A percentile compares a stretch with the other conserved stretches of the same genome.
Conservation (phyloP, 2,329 filamentous ascomycete genomes). For the Xylariaceae sp. region DNA sequence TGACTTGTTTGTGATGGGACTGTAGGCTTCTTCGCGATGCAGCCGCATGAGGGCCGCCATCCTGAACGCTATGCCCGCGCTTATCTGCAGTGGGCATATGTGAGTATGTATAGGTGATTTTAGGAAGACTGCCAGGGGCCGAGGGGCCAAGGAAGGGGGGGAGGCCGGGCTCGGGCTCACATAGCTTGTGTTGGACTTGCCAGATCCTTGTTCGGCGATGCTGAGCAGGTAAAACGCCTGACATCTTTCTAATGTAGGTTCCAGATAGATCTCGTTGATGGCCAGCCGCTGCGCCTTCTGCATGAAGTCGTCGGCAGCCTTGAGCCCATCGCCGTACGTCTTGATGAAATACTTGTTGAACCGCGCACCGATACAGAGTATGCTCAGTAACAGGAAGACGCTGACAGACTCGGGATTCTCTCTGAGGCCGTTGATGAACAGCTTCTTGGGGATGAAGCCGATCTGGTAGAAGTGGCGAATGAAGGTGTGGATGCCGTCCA, state of each 20-base stretch:
- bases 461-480: slow-evolving; percentile 54
- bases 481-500: slow-evolving; percentile 49
- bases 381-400: slow-evolving; percentile 49
- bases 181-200: slow-evolving; percentile 47
- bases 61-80: slow-evolving; percentile 50
- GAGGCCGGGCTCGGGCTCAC: too few relatives aligned
- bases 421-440: slow-evolving; percentile 43
- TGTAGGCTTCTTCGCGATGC: slow-evolving; percentile 51
- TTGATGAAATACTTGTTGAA: slow-evolving; percentile 44
- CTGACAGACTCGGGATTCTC: slow-evolving; percentile 44
- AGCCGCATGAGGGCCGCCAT: slow-evolving; percentile 52
- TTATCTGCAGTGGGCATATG: slow-evolving; percentile 39
- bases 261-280: slow-evolving; percentile 45
- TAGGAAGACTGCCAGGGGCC: background rate
- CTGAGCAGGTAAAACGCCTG: slow-evolving; percentile 56
- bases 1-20: slow-evolving; percentile 34
- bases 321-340: slow-evolving; percentile 46
- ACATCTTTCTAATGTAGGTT: slow-evolving; percentile 49
- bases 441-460: slow-evolving; percentile 51
- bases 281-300: slow-evolving; percentile 44
- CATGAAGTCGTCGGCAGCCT: slow-evolving; percentile 50
- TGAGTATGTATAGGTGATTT: slow-evolving; percentile 15
- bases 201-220: slow-evolving; percentile 54
- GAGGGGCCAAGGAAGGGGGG: too few relatives aligned
- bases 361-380: slow-evolving; percentile 52